A percentile compares a stretch with the other conserved stretches of the same genome.
These are phyloP conservation scores for Aspergillus clavatus DNA, from an alignment of 2,329 filamentous ascomycete genomes.

Conservation along the genomic window DNA sequence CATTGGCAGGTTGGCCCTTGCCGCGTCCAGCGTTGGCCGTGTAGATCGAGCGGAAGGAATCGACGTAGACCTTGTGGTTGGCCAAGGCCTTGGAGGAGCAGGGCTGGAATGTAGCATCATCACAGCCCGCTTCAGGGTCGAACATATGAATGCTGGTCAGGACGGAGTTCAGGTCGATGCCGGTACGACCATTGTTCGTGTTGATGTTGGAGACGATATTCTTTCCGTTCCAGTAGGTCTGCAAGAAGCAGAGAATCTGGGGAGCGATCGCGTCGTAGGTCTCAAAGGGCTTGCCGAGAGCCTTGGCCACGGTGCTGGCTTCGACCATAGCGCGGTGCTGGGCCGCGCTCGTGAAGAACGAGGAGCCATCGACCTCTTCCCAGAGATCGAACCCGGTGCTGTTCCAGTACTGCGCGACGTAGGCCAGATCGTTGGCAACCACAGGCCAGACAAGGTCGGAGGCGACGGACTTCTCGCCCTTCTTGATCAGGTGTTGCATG, in stretches of 20 bases:
- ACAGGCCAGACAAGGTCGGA: conserved; percentile 62
- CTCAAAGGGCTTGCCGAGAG: conserved; percentile 55
- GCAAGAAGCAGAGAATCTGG: conserved; percentile 65
- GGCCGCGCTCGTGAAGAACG: conserved; percentile 69
- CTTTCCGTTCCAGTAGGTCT: conserved; percentile 63
- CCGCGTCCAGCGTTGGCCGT: conserved; percentile 41
- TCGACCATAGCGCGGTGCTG: conserved; percentile 57
- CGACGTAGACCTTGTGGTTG: conserved; percentile 69
- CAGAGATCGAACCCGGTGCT: conserved; percentile 65
- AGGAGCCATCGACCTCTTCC: conserved; percentile 71
- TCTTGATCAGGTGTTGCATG: conserved; percentile 64
- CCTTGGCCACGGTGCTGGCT: conserved; percentile 60
- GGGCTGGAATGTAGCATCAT: conserved; percentile 62
- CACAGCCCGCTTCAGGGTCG: conserved; percentile 23
- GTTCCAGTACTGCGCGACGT: conserved; percentile 52
- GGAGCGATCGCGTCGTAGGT: conserved; percentile 60
- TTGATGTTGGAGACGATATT: conserved; percentile 60
- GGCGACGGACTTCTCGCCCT: conserved; percentile 51
- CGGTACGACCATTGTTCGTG: conserved; percentile 57
- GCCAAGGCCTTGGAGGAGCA: conserved; percentile 63
- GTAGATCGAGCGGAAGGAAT: conserved; percentile 68
- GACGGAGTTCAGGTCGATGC: conserved; percentile 66
- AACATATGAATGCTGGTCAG: conserved; percentile 39
- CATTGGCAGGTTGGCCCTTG: conserved; percentile 29
- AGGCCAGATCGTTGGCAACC: conserved; percentile 67